phyloP scores from a whole-genome alignment of 768 basidiomycete species.

The Postia placenta region DNA sequence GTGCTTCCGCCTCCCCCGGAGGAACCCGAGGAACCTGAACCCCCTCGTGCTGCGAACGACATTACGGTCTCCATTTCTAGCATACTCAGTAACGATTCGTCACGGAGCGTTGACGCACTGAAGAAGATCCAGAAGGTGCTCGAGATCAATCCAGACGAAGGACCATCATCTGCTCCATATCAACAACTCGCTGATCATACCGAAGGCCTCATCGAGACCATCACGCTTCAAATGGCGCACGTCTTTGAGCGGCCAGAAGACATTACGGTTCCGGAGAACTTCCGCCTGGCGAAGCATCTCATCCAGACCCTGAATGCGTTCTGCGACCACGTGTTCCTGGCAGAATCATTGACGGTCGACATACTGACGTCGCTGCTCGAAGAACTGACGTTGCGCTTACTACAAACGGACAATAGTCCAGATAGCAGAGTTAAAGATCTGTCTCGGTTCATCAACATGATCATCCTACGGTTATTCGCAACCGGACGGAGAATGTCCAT shows the following conservation, averaged over 20 bases:
- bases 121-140: slow-evolving; percentile 91
- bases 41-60: slow-evolving; percentile 38
- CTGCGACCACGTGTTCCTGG: slow-evolving; percentile 84
- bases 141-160: slow-evolving; percentile 66
- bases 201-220: slow-evolving; percentile 82
- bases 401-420: slow-evolving; percentile 88
- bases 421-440: slow-evolving; percentile 86
- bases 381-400: slow-evolving; percentile 83
- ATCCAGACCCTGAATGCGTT: slow-evolving; percentile 95
- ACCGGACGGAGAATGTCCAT: slow-evolving; percentile 87
- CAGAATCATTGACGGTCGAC: slow-evolving; percentile 80
- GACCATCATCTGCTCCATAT: slow-evolving; percentile 62
- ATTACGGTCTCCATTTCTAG: slow-evolving; percentile 82
- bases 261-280: slow-evolving; percentile 69
- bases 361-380: slow-evolving; percentile 84
- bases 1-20: not conserved
- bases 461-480: slow-evolving; percentile 88
- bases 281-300: slow-evolving; percentile 93
- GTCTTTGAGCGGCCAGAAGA: slow-evolving; percentile 82
- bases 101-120: slow-evolving; percentile 84
- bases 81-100: slow-evolving; percentile 81
- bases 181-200: slow-evolving; percentile 74
- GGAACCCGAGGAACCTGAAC: slow-evolving; percentile 21
- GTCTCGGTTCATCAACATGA: slow-evolving; percentile 97
- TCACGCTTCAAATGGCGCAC: slow-evolving; percentile 87